Percentiles rank a stretch among this genome's conserved stretches.
These are phyloP conservation scores for Beta macrorhiza DNA, from an alignment of 179 eudicot species.

Conservation along the genomic window DNA sequence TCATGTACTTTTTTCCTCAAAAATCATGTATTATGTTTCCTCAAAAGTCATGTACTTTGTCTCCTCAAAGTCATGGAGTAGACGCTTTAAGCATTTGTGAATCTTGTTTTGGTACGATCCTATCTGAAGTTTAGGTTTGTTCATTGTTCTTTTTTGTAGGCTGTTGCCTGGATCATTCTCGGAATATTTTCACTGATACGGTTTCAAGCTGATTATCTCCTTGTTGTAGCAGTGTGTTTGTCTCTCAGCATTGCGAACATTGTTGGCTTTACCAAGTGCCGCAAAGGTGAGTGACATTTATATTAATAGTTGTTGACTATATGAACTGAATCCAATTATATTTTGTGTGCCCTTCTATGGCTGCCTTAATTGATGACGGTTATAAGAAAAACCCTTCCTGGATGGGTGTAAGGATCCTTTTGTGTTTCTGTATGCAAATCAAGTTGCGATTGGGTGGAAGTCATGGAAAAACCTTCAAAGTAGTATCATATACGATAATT, in stretches of 20 bases:
- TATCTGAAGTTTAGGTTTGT: background rate
- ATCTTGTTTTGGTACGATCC: background rate
- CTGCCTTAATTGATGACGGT: background rate
- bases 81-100: background rate
- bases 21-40: background rate
- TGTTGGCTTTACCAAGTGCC: slow-evolving; percentile 85
- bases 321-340: background rate
- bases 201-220: slow-evolving; percentile 94
- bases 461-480: background rate
- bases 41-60: background rate
- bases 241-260: slow-evolving; percentile 91
- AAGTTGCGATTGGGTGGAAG: background rate
- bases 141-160: slow-evolving; percentile 43
- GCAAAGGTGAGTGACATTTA: slow-evolving; percentile 57
- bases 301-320: background rate
- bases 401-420: background rate
- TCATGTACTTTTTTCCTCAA: background rate
- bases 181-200: slow-evolving; percentile 85
- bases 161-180: slow-evolving; percentile 76
- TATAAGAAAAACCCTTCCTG: background rate
- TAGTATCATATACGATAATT: too few species aligned
- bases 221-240: slow-evolving; percentile 88
- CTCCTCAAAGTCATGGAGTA: background rate
- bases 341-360: background rate
- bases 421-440: background rate